phyloP scores from a whole-genome alignment of 1,139 yeast genomes.

The Tardiomyces depauwii region DNA sequence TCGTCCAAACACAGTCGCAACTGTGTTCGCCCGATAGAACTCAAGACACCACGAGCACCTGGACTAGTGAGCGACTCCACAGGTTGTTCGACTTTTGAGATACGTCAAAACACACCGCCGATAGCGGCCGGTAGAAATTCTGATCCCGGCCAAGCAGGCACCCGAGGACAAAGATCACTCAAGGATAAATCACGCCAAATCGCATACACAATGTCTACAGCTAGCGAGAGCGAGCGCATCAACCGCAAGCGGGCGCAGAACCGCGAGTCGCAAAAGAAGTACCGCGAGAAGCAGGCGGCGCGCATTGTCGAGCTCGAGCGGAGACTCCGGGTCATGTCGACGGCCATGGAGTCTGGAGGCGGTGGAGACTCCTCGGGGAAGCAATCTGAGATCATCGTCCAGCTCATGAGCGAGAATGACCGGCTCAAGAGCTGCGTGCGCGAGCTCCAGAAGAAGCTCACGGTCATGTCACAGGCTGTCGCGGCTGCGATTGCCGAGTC shows the following conservation, averaged over 20 bases:
- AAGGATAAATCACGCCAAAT: too few species aligned
- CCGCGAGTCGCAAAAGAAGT: not conserved
- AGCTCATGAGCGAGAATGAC: not conserved
- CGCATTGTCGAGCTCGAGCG: not conserved
- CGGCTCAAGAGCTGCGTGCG: not conserved
- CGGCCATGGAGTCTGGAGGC: not conserved
- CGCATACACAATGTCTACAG: not conserved
- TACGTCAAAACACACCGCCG: too few species aligned
- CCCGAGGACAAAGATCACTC: too few species aligned
- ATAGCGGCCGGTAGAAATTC: too few species aligned
- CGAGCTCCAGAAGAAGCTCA: not conserved
- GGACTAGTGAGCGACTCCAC: too few species aligned
- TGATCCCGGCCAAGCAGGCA: too few species aligned
- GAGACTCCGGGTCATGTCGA: not conserved
- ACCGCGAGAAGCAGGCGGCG: not conserved
- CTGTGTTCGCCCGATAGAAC: too few species aligned
- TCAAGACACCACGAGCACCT: too few species aligned
- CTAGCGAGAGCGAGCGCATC: not conserved
- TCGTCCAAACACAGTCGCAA: too few species aligned
- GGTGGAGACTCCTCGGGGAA: not conserved
- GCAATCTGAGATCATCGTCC: not conserved
- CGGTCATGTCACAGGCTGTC: not conserved
- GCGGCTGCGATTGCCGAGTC: not conserved
- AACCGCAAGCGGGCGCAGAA: not conserved
- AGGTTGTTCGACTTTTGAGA: too few species aligned